Conservation (phyloP, 1,139 yeast genomes). For the Pichia sp. region DNA sequence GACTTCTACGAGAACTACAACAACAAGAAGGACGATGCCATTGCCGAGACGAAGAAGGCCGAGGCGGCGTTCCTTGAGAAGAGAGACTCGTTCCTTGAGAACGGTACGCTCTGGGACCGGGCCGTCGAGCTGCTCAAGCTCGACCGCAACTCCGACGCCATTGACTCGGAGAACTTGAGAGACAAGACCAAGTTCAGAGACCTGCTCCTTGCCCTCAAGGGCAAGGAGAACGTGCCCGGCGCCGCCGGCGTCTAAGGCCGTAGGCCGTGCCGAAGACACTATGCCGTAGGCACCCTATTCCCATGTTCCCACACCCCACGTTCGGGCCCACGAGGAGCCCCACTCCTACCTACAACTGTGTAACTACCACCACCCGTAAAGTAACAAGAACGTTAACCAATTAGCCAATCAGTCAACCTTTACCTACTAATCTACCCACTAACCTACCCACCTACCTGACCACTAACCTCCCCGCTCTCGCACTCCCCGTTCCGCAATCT, state of each 20-base stretch:
- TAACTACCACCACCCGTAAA: too few species aligned
- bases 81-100: slow-evolving; percentile 71
- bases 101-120: slow-evolving; percentile 88
- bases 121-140: slow-evolving; percentile 46
- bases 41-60: slow-evolving; percentile 59
- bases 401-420: neutral
- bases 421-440: neutral
- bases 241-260: slow-evolving; percentile 46
- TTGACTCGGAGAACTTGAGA: slow-evolving; percentile 34
- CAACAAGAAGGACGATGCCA: slow-evolving; percentile 70
- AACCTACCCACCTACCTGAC: neutral
- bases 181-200: slow-evolving; percentile 74
- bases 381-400: too few species aligned
- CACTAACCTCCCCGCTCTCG: neutral
- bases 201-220: slow-evolving; percentile 58
- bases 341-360: too few species aligned
- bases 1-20: slow-evolving; percentile 94
- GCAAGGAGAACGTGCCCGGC: slow-evolving; percentile 67
- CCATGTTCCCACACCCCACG: too few species aligned
- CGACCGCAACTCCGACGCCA: slow-evolving; percentile 28
- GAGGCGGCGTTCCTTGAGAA: slow-evolving; percentile 70
- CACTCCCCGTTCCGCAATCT: neutral
- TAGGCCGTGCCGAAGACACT: neutral
- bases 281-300: too few species aligned
- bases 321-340: too few species aligned